Evolutionary conservation across 2,329 filamentous ascomycete genomes (phyloP), one percentile per base, ranked within the genome.

Genomic region (Ophiocordyceps polyrhachis-furcata): DNA sequence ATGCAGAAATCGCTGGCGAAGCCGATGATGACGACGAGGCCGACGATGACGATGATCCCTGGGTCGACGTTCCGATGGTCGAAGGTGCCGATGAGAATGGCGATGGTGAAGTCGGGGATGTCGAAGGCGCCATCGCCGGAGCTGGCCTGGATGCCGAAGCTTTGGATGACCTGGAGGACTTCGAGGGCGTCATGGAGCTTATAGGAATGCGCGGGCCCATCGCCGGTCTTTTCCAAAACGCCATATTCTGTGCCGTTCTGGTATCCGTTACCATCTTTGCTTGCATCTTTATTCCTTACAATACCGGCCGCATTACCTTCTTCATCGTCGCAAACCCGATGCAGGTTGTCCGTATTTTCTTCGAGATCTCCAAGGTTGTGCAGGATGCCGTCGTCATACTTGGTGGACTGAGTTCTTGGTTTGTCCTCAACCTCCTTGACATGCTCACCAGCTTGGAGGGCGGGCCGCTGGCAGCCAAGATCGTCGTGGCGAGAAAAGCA

Each of bases 121-220:
- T 48, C 6, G 50, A 51, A 11, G 57, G 52, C n/a, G 55, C 55
- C 15, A 51, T 55, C n/a, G 72, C 71, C 19, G 76, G 74, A 43
- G 78, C 75, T 15, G 82, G 73, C 9, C 66, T 89, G 32, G 85
- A 94, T 45, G 72, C 76, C 45, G 80, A 84, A 52, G 81, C 79
- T 11, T 73, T 86, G 40, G 83, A 88, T 40, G 83, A 95, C 52
- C 83, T 83, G 11, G 91, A 98, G 62, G 91, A 98, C 56, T 77
- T 98, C 15, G 91, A 98, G 58, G 91, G 91, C 0, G 84, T 98
- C 44, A 79, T 98, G 68, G 91, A 98, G 59, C 74, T 98, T 15
- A 82, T 98, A 47, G 91, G 91, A 35, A 93, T 98, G 83, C 85
- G 93, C 55, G 91, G 91, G 0, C 91, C 91, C 0, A 70, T 98